Evolutionary conservation across 768 basidiomycete species (phyloP), one percentile per base, ranked within the genome.

Genomic region (Boletus vermiculosoides): DNA sequence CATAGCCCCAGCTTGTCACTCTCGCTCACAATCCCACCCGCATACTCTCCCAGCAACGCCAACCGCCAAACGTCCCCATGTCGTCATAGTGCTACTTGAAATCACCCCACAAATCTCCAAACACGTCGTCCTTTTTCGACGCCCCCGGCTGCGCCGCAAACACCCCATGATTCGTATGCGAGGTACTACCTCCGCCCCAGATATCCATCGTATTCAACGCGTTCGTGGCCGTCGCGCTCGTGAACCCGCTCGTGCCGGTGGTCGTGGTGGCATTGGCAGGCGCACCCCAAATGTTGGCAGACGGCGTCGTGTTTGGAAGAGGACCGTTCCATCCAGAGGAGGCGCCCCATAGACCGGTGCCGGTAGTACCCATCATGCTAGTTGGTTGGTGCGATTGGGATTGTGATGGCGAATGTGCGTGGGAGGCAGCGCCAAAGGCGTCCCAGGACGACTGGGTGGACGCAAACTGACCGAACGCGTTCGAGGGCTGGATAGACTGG

Each of bases 91-190:
- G 3, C 20, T 52, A 92, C 77, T 91, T 91, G 71, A 90, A 90
- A 39, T 85, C 83, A 48, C 89, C 88, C 91, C 91, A 92, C 48
- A 93, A 71, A 71, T 92, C 89, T 8, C 87, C 89, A 66, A 92
- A 92, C 8, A 77, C 84, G 63, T 93, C 90, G 59, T 91, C 90
- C 72, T 82, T 87, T 76, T 88, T 86, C 57, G 73, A 68, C 48
- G 67, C 68, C 1, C 66, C 13, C 13, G 75, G 59, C 50, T 71
- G 67, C 30, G 70, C 58, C 25, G 59, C 66, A 49, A 66, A 65
- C 59, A 76, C 60, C 52, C 68, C 72, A 55, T 76, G 78, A 16
- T 72, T 48, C 62, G 80, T 77, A 31, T 63, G 61, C 9, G 70
- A 46, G n/a, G 68, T 3, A 20, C 9, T 42, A 2, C 74, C 60